Evolutionary conservation across 345 rosid genomes (phyloP).

Genomic region (Salix arbutifolia): DNA sequence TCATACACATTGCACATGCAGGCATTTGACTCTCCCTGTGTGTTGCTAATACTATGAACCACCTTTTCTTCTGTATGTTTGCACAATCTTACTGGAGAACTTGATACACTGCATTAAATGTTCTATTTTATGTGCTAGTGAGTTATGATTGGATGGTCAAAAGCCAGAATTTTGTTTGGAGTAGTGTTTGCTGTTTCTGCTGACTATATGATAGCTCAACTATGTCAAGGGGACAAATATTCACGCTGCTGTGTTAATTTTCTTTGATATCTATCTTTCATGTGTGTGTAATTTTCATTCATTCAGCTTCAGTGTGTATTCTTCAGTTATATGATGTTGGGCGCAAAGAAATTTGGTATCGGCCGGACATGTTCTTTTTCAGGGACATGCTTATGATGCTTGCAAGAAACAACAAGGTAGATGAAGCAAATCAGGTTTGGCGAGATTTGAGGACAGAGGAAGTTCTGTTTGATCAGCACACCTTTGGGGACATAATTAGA

Average conservation of each 20-base stretch:
- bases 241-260: not conserved
- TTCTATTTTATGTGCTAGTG: not conserved
- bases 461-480: conserved; percentile 85
- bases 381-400: conserved; percentile 96
- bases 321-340: conserved; percentile 72
- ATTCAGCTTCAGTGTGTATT: not conserved
- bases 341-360: conserved; percentile 86
- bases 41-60: not conserved
- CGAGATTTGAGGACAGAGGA: conserved; percentile 71
- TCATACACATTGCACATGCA: not conserved
- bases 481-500: conserved; percentile 78
- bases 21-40: not conserved
- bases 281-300: not conserved
- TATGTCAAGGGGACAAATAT: not conserved
- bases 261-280: not conserved
- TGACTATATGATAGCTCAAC: not conserved
- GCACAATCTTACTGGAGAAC: not conserved
- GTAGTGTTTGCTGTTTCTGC: not conserved
- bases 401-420: conserved; percentile 71
- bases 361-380: conserved; percentile 87
- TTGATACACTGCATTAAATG: not conserved
- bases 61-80: not conserved
- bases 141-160: not conserved
- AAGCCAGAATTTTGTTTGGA: not conserved
- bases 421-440: conserved; percentile 63